Evolutionary conservation across 1,139 yeast species (phyloP), one percentile per base, ranked within the genome.

Genomic region (Blastobotrys proliferans): DNA sequence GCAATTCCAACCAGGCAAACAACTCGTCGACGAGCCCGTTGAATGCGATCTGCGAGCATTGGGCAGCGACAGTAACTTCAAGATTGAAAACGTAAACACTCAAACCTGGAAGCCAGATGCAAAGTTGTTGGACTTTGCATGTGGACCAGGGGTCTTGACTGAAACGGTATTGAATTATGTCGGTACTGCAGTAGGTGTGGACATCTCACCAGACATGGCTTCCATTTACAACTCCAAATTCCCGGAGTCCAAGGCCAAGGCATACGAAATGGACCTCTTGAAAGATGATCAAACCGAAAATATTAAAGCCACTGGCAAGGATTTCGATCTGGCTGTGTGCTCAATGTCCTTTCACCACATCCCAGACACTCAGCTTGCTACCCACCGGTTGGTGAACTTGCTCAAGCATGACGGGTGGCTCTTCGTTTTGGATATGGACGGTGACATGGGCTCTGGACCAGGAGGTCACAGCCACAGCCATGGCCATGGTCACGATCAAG

Each of bases 281-380:
- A 32, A 9, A 18, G 42, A 38, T 19, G 36, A 32, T 14, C 14
- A 22, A 16, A 14, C 14, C 13, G 35, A 28, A 16, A n/a, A 20
- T 10, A n/a, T 13, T 5, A 24, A 21, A 6, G 18, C 13, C 4
- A n/a, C 26, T 6, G 42, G 42, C 3, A 13, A 17, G 4, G 28
- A 33, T 4, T 61, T 59, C 41, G 61, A 61, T 34, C 56, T 48
- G 6, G 60, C 51, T 2, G 54, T 59, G 9, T 49, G 57, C n/a
- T 51, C 62, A 2, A 40, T 60, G 47, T 48, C 58, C 1, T 60
- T 54, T 40, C 64, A 61, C 38, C 64, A 61, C 44, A 45, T 61
- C 5, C 47, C 46, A 22, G 60, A 60, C 33, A 48, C 51, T 21
- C 49, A 46, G 1, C 42, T 39, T 6, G 52, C 53, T 1, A 50